Evolutionary conservation across 2,329 filamentous ascomycete genomes (phyloP).

Genomic region (Hypocrella siamensis): DNA sequence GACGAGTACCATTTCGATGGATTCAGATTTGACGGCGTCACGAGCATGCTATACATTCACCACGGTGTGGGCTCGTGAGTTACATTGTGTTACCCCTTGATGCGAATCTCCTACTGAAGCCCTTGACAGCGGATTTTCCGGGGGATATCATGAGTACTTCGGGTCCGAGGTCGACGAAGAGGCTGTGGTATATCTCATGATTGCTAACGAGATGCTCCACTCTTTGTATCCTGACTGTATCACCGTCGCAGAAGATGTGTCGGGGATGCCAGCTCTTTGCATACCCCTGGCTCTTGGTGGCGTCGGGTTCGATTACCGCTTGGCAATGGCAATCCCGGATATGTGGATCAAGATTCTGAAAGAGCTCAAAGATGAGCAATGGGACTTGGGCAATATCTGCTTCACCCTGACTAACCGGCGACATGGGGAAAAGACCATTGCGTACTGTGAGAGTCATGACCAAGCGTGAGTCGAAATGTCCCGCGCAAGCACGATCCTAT

Average conservation of each 20-base stretch:
- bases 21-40: constrained; percentile 95
- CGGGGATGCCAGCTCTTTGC: constrained; percentile 95
- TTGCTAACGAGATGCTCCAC: constrained; percentile 94
- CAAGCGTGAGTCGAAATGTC: constrained; percentile 57
- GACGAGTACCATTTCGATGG: constrained; percentile 94
- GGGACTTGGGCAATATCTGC: constrained; percentile 75
- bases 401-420: constrained; percentile 85
- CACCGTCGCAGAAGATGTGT: constrained; percentile 93
- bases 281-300: constrained; percentile 73
- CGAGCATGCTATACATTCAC: constrained; percentile 92
- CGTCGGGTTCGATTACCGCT: constrained; percentile 90
- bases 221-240: constrained; percentile 75
- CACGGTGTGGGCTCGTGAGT: constrained; percentile 92
- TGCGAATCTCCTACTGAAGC: constrained; percentile 3
- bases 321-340: constrained; percentile 95
- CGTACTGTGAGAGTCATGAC: constrained; percentile 93
- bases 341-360: constrained; percentile 99
- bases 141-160: constrained; percentile 97
- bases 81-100: not conserved
- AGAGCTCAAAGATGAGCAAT: constrained; percentile 78
- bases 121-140: constrained; percentile 65
- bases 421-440: constrained; percentile 95
- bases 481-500: too few relatives aligned
- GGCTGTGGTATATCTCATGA: constrained; percentile 84
- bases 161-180: constrained; percentile 81